Conservation (phyloP, 1,284 basidiomycete genomes). For the Agroathelia rolfsii region DNA sequence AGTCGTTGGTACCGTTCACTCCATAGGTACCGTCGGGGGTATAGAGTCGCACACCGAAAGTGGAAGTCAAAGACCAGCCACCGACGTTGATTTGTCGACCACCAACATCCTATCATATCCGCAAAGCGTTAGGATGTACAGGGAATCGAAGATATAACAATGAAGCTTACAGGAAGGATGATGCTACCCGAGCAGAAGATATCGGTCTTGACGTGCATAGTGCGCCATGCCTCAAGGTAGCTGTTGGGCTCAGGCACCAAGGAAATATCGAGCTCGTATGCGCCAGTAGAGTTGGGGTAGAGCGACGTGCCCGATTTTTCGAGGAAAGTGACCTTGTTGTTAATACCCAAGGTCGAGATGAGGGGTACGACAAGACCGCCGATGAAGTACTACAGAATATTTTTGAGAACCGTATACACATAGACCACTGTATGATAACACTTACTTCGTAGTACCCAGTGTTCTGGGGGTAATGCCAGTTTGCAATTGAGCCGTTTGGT, state of each 20-base stretch:
- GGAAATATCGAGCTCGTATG: constrained; percentile 62
- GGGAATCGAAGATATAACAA: too few relatives aligned
- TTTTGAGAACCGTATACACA: constrained; percentile 1
- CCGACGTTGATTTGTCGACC: constrained; percentile 63
- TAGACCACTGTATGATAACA: not conserved
- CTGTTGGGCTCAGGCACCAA: constrained; percentile 43
- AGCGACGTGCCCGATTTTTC: constrained; percentile 51
- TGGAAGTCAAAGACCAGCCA: constrained; percentile 55
- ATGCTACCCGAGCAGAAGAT: constrained; percentile 71
- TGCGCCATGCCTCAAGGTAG: constrained; percentile 52
- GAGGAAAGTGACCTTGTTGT: constrained; percentile 68
- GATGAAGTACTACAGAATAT: constrained; percentile 39
- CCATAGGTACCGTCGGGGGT: constrained; percentile 37
- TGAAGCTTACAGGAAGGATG: constrained; percentile 59
- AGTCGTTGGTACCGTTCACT: constrained; percentile 45
- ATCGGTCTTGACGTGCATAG: constrained; percentile 64
- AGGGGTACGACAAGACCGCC: constrained; percentile 59
- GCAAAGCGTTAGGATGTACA: too few relatives aligned
- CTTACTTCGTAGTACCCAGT: constrained; percentile 58
- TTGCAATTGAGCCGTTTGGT: constrained; percentile 42
- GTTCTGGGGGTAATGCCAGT: constrained; percentile 53
- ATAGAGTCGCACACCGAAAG: constrained; percentile 56
- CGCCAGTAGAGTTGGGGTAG: constrained; percentile 59
- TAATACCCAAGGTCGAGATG: constrained; percentile 63
- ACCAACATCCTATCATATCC: too few relatives aligned